Conservation (phyloP, 257 asterid genomes). For the Schizonepeta tenuifolia region DNA sequence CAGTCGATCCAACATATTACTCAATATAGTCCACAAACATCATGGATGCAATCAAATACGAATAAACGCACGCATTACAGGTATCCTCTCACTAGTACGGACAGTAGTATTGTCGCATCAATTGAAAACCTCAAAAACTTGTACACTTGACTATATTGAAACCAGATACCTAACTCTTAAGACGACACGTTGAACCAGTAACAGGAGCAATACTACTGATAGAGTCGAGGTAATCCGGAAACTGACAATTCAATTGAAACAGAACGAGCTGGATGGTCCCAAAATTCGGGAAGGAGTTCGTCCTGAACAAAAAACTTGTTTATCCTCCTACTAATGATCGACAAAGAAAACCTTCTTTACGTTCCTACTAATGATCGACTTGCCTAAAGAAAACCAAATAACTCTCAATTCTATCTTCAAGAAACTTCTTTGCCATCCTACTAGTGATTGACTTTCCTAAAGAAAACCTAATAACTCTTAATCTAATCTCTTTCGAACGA, state of each 20-base stretch:
- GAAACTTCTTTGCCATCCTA: background rate
- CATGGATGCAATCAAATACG: background rate
- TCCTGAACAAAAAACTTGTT: background rate
- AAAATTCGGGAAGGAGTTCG: background rate
- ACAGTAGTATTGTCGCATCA: background rate
- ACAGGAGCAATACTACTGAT: background rate
- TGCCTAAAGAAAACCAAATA: background rate
- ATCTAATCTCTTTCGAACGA: background rate
- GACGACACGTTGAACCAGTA: background rate
- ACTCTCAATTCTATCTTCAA: background rate
- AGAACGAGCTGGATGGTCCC: background rate
- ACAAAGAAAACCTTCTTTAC: background rate
- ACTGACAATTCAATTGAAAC: too few relatives aligned
- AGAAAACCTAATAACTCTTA: background rate
- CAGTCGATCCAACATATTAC: too few relatives aligned
- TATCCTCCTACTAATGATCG: too few relatives aligned
- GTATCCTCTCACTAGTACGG: background rate
- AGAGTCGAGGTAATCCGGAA: background rate
- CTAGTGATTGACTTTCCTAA: too few relatives aligned
- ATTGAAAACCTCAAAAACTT: background rate
- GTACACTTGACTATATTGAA: background rate
- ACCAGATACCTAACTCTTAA: background rate
- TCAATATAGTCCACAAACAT: too few relatives aligned
- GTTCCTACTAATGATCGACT: too few relatives aligned
- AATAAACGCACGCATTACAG: background rate